These are phyloP conservation scores for Suhomyces sp. DNA, from an alignment of 805 yeast species.

Conservation along the genomic window DNA sequence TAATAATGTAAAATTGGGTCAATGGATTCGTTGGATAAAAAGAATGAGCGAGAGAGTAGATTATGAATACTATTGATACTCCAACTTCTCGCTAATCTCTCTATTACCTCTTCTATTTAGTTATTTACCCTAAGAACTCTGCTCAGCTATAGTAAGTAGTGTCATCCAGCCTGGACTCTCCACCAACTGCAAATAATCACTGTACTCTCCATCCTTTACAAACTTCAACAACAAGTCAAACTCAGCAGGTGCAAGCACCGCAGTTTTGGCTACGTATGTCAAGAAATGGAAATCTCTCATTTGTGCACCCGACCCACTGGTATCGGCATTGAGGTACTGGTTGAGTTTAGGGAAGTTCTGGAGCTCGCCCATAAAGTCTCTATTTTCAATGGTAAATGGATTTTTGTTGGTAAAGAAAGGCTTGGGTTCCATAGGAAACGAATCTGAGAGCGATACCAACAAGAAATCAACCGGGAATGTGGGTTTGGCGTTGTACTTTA, in stretches of 20 bases:
- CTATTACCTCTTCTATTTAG: conserved; percentile 2
- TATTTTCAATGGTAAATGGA: conserved; percentile 71
- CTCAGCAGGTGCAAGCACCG: conserved; percentile 58
- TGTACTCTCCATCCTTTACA: conserved; percentile 41
- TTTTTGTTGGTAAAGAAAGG: conserved; percentile 48
- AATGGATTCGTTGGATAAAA: too few relatives aligned
- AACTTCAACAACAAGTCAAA: conserved; percentile 45
- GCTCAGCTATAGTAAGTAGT: conserved; percentile 50
- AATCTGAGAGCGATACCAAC: conserved; percentile 89
- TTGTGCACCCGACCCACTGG: conserved; percentile 22
- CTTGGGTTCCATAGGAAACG: conserved; percentile 69
- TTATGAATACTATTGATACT: too few relatives aligned
- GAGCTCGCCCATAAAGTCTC: conserved; percentile 69
- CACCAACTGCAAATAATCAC: conserved; percentile 49
- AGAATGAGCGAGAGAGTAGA: too few relatives aligned
- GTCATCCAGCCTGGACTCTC: conserved; percentile 84
- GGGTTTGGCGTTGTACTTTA: conserved; percentile 60
- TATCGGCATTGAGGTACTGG: conserved; percentile 43
- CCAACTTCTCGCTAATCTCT: not conserved
- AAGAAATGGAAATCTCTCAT: conserved; percentile 78
- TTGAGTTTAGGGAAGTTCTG: conserved; percentile 62
- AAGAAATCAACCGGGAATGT: conserved; percentile 28
- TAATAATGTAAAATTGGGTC: too few relatives aligned
- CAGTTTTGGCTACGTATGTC: conserved; percentile 52
- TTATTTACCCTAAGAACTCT: conserved; percentile 17